These are phyloP conservation scores for Staphylotrichum longicolle DNA, from an alignment of 495 filamentous ascomycete genomes.

Conservation along the genomic window DNA sequence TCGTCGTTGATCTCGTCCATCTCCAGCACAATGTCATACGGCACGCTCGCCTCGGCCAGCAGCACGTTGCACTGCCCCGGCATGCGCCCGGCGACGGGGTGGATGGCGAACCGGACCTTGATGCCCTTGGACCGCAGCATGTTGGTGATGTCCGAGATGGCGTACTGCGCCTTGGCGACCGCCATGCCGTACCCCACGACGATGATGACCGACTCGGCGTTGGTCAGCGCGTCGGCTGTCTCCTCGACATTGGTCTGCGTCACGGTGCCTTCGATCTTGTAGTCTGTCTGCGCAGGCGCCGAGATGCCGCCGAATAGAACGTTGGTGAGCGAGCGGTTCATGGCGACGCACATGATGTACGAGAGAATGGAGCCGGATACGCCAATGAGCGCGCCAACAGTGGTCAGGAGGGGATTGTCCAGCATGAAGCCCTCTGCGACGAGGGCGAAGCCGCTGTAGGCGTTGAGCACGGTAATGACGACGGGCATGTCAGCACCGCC, in stretches of 20 bases:
- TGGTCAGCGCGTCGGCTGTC: conserved; percentile 64
- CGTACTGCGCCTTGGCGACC: conserved; percentile 82
- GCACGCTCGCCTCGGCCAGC: conserved; percentile 75
- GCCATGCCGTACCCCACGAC: conserved; percentile 87
- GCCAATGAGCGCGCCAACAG: conserved; percentile 76
- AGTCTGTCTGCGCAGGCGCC: conserved; percentile 55
- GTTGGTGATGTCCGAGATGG: conserved; percentile 72
- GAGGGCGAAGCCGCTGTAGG: conserved; percentile 79
- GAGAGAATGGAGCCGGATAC: conserved; percentile 79
- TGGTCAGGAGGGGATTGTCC: conserved; percentile 75
- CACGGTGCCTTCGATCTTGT: conserved; percentile 70
- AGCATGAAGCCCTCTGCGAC: conserved; percentile 85
- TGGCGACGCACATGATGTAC: conserved; percentile 78
- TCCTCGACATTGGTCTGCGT: conserved; percentile 73
- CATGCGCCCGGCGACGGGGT: conserved; percentile 81
- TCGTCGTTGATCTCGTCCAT: conserved; percentile 93
- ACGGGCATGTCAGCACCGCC: conserved; percentile 87
- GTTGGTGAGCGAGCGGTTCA: conserved; percentile 78
- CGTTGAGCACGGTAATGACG: conserved; percentile 81
- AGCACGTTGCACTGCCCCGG: conserved; percentile 84
- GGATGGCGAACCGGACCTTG: conserved; percentile 81
- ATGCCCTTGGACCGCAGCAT: conserved; percentile 66
- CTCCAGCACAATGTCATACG: conserved; percentile 81
- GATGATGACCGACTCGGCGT: conserved; percentile 75
- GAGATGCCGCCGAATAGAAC: conserved; percentile 78